Percentiles rank a stretch among this genome's conserved stretches.
Evolutionary conservation across 192 early-diverging fungal genomes (phyloP).

Genomic region (Coemansia sp.): DNA sequence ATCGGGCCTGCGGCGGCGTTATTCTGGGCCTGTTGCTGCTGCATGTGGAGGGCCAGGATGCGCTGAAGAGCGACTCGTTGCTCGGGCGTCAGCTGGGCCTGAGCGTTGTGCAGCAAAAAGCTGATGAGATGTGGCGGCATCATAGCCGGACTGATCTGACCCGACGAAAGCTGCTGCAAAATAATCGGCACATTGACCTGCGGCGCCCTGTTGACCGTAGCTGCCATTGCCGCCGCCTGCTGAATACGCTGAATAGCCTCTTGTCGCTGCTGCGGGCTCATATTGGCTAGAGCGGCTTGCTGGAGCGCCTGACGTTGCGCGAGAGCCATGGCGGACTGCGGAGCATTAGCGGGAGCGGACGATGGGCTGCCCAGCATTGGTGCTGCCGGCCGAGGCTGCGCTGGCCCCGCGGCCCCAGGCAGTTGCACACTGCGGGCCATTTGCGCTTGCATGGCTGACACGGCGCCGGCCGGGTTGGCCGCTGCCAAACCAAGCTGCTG

Average conservation of each 20-base stretch:
- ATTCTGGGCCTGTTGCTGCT: conserved; percentile 14
- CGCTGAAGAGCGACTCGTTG: conserved; percentile 21
- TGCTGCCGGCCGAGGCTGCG: not conserved
- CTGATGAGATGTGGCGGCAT: conserved; percentile 26
- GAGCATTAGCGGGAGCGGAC: conserved; percentile 6
- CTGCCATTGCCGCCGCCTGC: conserved; percentile 14
- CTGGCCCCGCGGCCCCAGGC: not conserved
- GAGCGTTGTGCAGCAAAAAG: conserved; percentile 22
- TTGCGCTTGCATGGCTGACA: not conserved
- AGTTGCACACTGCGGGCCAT: not conserved
- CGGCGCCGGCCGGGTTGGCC: not conserved
- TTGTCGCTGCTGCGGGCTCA: conserved; percentile 29
- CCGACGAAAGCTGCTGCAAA: conserved; percentile 33
- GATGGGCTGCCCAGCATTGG: conserved; percentile 23
- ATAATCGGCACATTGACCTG: conserved; percentile 23
- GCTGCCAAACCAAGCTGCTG: not conserved
- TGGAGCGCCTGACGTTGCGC: conserved; percentile 15
- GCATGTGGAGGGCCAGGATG: conserved; percentile 15
- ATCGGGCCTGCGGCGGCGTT: conserved; percentile 11
- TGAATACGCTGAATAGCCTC: conserved; percentile 11
- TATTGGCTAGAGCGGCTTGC: conserved; percentile 11
- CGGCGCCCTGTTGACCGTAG: conserved; percentile 5
- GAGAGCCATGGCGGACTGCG: conserved; percentile 12
- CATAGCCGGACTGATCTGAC: conserved; percentile 14
- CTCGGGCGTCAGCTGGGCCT: conserved; percentile 21